Evolutionary conservation across 2,329 filamentous ascomycete genomes (phyloP), one percentile per base, ranked within the genome.

Genomic region (Nannizzia gypsea): DNA sequence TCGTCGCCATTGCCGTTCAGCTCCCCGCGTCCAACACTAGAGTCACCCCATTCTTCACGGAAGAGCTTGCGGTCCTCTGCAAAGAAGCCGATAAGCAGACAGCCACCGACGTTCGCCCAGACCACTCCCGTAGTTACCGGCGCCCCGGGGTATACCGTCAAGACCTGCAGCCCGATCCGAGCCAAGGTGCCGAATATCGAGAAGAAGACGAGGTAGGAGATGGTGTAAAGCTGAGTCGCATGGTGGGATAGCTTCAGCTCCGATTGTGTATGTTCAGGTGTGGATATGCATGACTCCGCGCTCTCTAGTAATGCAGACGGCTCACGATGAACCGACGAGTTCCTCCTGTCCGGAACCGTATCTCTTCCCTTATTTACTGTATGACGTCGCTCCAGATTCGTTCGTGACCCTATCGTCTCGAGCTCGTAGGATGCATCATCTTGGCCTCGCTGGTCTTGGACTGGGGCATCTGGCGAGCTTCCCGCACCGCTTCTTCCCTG

Each of bases 51-150:
- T 73, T 88, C 85, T 61, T 83, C 74, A 31, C 81, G 81, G 70
- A 95, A 95, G 5, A 95, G 75, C 66, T 81, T 84, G 63, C 83
- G 79, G 68, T 96, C 89, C 73, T 96, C 89, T 8, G 82, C 76
- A 1, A 96, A 79, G 68, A 95, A 95, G 1, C 93, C 92, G 83
- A 97, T 88, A 61, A 95, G 65, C 0, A 95, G 69, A 59, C 88
- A 87, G 1, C 92, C 92, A 1, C 79, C 83, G 54, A 96, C 86
- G 68, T 97, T 96, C 62, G 90, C 86, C 92, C 92, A 97, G 22
- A 95, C 73, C 1, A 88, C 85, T 57, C 83, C 81, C 59, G 89
- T 91, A 3, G 83, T 77, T 22, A 93, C 77, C 0, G 90, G 90
- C 0, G 88, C 83, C 22, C 86, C 87, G 1, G 87, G 84, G 70